phyloP scores from a whole-genome alignment of 345 rosid species.

The Fremontodendron californicum region DNA sequence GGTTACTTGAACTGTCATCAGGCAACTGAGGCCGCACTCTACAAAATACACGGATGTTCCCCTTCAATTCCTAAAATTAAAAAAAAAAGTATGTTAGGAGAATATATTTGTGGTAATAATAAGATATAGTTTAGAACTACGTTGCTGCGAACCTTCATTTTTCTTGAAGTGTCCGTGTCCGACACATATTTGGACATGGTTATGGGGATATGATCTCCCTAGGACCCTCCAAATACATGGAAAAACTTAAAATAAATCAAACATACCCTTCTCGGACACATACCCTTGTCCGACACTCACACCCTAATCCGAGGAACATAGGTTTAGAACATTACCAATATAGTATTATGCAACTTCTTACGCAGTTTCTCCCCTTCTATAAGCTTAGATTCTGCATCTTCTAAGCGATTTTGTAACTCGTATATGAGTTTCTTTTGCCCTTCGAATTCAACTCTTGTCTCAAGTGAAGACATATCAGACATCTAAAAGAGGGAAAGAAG shows the following conservation, averaged over 20 bases:
- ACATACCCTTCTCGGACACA: too few relatives aligned
- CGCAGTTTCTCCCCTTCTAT: constrained; percentile 90
- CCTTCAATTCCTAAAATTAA: constrained; percentile 80
- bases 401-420: constrained; percentile 62
- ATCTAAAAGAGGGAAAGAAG: constrained; percentile 37
- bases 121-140: neutral
- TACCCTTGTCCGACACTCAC: too few relatives aligned
- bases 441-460: constrained; percentile 71
- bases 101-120: neutral
- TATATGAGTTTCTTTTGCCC: constrained; percentile 60
- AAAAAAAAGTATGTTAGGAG: constrained; percentile 14
- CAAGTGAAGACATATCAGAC: constrained; percentile 69
- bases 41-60: constrained; percentile 97
- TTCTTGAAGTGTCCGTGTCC: too few relatives aligned
- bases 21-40: constrained; percentile 87
- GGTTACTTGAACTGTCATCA: constrained; percentile 54
- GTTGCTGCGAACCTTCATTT: too few relatives aligned
- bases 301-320: too few relatives aligned
- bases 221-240: too few relatives aligned
- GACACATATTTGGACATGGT: too few relatives aligned
- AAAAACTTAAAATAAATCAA: too few relatives aligned
- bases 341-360: constrained; percentile 90
- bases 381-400: constrained; percentile 83
- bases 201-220: too few relatives aligned
- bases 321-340: constrained; percentile 70